Base-by-base conservation (phyloP, 2,329 filamentous ascomycete species). In the Penicillium sp. region DNA sequence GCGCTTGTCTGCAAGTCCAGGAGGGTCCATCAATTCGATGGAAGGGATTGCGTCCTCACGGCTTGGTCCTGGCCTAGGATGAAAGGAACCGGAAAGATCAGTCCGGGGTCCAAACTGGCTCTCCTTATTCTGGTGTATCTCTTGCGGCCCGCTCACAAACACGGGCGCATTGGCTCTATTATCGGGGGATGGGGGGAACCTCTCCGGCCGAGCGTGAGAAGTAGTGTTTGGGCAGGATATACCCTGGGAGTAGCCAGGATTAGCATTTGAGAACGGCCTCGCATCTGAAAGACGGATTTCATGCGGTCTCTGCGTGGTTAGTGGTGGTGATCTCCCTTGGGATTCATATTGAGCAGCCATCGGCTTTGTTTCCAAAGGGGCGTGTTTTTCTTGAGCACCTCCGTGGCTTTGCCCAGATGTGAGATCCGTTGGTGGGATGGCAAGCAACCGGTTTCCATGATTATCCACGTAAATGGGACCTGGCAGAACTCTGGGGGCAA, bases 1-100 rank as follows among this genome's bases (percentile, higher is more conserved):
- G 58, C 67, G 69, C 57, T 55, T 65, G 41, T 71, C 66, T 51
- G 54, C 27, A 39, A 67, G 54, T 51, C 65, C 57, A 40, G 68
- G 52, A 54, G 51, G 56, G 59, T 78, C 75, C 61, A 77, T 75
- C 41, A 74, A 76, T 61, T 78, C 75, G 62, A 78, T 76, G 36
- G 75, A 77, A 16, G 73, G 75, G 14, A 77, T 60, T 49, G 70
- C 68, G 46, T 73, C 70, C 66, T 70, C 72, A 39, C 62, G 60
- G 52, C 64, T 66, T 44, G 61, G 50, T 40, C 50, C 64, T 53
- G 60, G 41, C 46, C 64, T 62, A 53, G 56, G 47, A 50, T 62
- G 61, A 52, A 59, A 60, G 40, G 64, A 54, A 44, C 49, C 58
- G 31, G 61, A 50, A 35, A 58, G 33, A 37, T 64, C 65, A 47